phyloP scores from a whole-genome alignment of 192 early-diverging fungal species.

The Haplosporangium gracile region DNA sequence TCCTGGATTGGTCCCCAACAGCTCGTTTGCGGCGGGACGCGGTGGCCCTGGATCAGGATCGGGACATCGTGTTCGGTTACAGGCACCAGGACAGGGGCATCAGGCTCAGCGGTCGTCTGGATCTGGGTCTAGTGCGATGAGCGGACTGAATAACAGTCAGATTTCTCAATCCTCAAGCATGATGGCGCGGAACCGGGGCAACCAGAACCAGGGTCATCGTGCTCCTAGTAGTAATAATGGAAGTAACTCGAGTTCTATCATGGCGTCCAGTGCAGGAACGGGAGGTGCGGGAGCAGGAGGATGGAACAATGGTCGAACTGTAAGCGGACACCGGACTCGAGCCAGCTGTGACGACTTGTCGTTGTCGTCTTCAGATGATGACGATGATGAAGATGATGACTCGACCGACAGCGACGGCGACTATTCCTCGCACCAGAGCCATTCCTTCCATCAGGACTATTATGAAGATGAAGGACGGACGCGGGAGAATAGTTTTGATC shows the following conservation, averaged over 20 bases:
- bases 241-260: slow-evolving; percentile 41
- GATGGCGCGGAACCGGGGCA: background rate
- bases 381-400: slow-evolving; percentile 47
- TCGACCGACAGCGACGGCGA: slow-evolving; percentile 55
- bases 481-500: slow-evolving; percentile 40
- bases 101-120: slow-evolving; percentile 44
- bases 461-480: slow-evolving; percentile 8
- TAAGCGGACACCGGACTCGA: slow-evolving; percentile 30
- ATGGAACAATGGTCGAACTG: background rate
- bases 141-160: background rate
- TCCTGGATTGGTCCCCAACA: background rate
- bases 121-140: slow-evolving; percentile 28
- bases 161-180: background rate
- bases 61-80: slow-evolving; percentile 17
- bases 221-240: slow-evolving; percentile 34
- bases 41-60: background rate
- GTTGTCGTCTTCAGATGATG: slow-evolving; percentile 52
- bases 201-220: slow-evolving; percentile 23
- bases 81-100: slow-evolving; percentile 43
- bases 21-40: background rate
- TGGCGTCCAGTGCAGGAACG: background rate
- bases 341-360: slow-evolving; percentile 49
- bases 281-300: background rate
- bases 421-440: slow-evolving; percentile 15
- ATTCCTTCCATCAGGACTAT: background rate